Percentiles rank a stretch among this genome's conserved stretches.
Conservation (phyloP, 495 filamentous ascomycete genomes). For the Letharia columbiana region DNA sequence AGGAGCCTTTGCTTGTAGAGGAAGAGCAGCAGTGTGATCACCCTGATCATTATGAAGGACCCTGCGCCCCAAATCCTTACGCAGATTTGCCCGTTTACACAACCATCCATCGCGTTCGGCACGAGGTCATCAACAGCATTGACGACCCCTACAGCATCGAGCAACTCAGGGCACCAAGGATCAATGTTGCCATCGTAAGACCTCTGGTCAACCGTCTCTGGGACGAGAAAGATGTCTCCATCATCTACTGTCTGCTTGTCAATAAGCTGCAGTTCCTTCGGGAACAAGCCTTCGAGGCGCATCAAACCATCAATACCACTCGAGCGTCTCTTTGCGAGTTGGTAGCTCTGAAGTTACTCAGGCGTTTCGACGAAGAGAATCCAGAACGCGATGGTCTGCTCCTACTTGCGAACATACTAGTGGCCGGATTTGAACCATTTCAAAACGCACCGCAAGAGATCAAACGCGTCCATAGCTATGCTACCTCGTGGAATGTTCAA, state of each 20-base stretch:
- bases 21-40: constrained; percentile 7
- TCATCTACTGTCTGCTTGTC: constrained; percentile 64
- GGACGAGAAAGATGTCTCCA: constrained; percentile 58
- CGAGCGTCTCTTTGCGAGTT: constrained; percentile 61
- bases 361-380: constrained; percentile 60
- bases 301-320: constrained; percentile 61
- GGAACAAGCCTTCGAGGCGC: constrained; percentile 56
- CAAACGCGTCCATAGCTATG: constrained; percentile 38
- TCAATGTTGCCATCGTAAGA: constrained; percentile 60
- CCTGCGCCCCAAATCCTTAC: constrained; percentile 29
- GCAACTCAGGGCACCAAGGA: constrained; percentile 57
- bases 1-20: constrained; percentile 6
- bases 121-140: constrained; percentile 33
- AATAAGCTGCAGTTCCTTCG: constrained; percentile 60
- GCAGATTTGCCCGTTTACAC: constrained; percentile 42
- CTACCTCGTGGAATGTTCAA: constrained; percentile 39
- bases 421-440: constrained; percentile 65
- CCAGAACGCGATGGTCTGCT: constrained; percentile 52
- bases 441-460: constrained; percentile 55
- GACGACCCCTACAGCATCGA: constrained; percentile 59
- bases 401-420: constrained; percentile 60
- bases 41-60: constrained; percentile 9
- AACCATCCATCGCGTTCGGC: constrained; percentile 39
- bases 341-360: constrained; percentile 54
- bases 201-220: constrained; percentile 64